Base-by-base conservation (phyloP, 2,329 filamentous ascomycete genomes). In the Curvularia hawaiiensis region DNA sequence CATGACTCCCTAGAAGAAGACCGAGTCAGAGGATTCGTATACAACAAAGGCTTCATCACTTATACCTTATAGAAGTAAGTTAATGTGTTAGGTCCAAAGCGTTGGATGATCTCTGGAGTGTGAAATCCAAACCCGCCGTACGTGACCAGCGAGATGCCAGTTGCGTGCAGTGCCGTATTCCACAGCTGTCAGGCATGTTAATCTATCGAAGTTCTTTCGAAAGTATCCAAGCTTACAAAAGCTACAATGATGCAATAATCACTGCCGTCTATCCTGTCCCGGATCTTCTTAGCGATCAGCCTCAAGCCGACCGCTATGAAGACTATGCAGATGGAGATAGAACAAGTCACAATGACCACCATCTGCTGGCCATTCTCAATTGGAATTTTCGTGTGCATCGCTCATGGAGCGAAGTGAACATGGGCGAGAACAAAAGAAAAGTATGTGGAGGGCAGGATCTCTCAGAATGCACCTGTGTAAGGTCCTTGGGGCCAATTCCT, bases 71-170 rank as follows among this genome's bases (percentile, higher is more conserved):
- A 69, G 56, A 69, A 67, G 49, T 65, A 67, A 0, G 47, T 62
- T 11, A 59, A 53, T 2, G 58, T 63, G 4, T 54, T 60, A 5
- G 63, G 47, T n/a, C 59, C 59, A 41, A 67, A 67, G 8, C 63
- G 60, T 26, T 39, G 8, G 14, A 58, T 59, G 8, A 69, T 59
- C 1, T 69, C 62, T 4, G 12, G 6, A 1, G 41, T 57, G 44
- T 68, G 65, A 24, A 69, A 66, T 2, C 66, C 64, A 50, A 69
- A 64, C 3, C 65, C 66, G 22, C 62, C 65, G 55, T 60, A 52
- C 16, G 56, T 63, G 16, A 66, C 62, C 8, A 66, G 47, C 20
- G 62, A 30, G 20, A 68, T 60, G 24, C 61, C 61, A 8, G 57
- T 60, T 3, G 56, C 52, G 18, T 69, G 65, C 3, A 69, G 35